These are phyloP conservation scores for Elsinoe fawcettii DNA, from an alignment of 2,329 filamentous ascomycete species.

Conservation along the genomic window DNA sequence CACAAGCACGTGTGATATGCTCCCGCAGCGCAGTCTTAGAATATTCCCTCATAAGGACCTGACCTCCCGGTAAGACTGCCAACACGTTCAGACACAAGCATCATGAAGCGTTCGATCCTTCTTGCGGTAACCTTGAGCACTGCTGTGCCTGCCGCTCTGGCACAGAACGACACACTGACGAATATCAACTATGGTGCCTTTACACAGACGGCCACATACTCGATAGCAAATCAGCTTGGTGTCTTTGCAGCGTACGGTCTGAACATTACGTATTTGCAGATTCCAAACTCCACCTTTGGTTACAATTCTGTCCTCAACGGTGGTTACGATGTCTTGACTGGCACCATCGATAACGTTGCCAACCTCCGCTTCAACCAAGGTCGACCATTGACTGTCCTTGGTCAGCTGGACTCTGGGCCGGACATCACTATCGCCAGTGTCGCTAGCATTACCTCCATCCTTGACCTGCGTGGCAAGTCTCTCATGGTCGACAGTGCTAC, in stretches of 20 bases:
- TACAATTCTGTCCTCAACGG: conserved; percentile 23
- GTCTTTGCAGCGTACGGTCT: conserved; percentile 26
- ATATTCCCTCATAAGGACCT: neutral
- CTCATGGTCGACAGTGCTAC: conserved; percentile 27
- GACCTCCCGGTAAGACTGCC: neutral
- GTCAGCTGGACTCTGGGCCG: conserved; percentile 28
- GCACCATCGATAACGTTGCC: conserved; percentile 27
- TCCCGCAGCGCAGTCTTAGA: too few relatives aligned
- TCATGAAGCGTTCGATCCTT: neutral
- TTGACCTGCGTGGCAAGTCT: conserved; percentile 24
- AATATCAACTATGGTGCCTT: conserved; percentile 21
- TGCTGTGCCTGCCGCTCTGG: neutral
- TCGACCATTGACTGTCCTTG: conserved; percentile 25
- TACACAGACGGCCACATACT: conserved; percentile 26
- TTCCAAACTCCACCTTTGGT: conserved; percentile 26
- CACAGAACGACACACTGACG: neutral
- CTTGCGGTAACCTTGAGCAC: neutral
- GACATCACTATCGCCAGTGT: conserved; percentile 27
- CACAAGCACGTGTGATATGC: neutral
- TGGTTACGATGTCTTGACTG: conserved; percentile 26
- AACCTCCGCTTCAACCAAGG: conserved; percentile 27
- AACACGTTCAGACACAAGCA: neutral
- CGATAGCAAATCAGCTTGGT: conserved; percentile 27
- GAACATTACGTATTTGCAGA: conserved; percentile 26
- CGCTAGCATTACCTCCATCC: conserved; percentile 23